Evolutionary conservation across 2,329 filamentous ascomycete genomes (phyloP).

Genomic region (Phyllosticta citribraziliensis): DNA sequence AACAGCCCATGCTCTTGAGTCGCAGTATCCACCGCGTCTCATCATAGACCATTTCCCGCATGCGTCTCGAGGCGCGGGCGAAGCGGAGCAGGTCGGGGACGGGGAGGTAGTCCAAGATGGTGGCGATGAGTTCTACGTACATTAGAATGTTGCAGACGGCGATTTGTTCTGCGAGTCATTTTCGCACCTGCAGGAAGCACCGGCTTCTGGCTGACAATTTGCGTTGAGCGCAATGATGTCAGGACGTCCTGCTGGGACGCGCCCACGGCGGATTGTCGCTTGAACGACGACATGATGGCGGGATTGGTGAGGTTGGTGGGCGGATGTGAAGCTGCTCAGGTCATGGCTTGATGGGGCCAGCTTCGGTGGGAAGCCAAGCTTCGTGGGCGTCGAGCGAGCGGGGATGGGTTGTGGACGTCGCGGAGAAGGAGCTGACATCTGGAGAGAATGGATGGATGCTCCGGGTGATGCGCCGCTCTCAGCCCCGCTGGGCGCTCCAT

Average conservation of each 20-base stretch:
- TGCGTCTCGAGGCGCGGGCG: slow-evolving; percentile 71
- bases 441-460: not conserved
- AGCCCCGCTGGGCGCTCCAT: not conserved
- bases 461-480: not conserved
- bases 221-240: slow-evolving; percentile 66
- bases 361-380: not conserved
- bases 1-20: slow-evolving; percentile 77
- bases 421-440: not conserved
- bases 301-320: not conserved
- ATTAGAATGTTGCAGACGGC: not conserved
- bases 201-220: slow-evolving; percentile 70
- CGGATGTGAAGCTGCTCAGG: not conserved
- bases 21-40: slow-evolving; percentile 89
- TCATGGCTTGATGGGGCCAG: not conserved
- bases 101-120: slow-evolving; percentile 81
- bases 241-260: slow-evolving; percentile 45
- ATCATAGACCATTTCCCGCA: slow-evolving; percentile 98
- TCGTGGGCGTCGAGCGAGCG: not conserved
- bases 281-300: slow-evolving; percentile 20
- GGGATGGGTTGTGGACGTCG: not conserved
- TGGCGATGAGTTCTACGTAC: slow-evolving; percentile 66
- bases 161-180: not conserved
- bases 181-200: slow-evolving; percentile 67
- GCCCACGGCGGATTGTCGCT: slow-evolving; percentile 20
- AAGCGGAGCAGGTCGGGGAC: slow-evolving; percentile 77